Conservation (phyloP, 768 basidiomycete species). For the Tubosaeta sp. region DNA sequence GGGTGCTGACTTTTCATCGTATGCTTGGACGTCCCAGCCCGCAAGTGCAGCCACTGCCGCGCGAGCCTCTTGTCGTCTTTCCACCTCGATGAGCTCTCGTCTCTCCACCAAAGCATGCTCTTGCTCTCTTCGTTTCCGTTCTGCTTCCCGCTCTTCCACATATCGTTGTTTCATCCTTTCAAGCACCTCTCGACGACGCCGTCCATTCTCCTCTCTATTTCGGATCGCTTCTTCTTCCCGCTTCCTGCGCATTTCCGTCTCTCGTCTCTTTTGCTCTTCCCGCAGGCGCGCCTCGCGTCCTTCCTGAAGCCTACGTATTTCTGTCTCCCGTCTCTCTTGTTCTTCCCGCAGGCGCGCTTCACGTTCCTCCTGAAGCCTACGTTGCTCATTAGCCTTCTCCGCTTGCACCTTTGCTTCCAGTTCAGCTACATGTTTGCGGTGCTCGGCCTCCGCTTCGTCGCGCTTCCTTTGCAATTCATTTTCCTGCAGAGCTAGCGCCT, state of each 20-base stretch:
- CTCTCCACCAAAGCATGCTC: too few species aligned
- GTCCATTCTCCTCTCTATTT: too few species aligned
- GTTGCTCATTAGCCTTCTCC: background rate
- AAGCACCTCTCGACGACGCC: too few species aligned
- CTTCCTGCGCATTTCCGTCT: background rate
- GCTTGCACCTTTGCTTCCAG: constrained; percentile 38
- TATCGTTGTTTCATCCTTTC: too few species aligned
- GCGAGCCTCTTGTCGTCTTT: too few species aligned
- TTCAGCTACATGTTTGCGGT: constrained; percentile 37
- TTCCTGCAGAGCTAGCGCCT: constrained; percentile 11
- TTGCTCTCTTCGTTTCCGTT: too few species aligned
- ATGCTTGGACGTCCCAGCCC: too few species aligned
- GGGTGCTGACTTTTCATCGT: too few species aligned
- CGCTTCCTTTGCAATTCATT: constrained; percentile 37
- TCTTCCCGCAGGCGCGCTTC: background rate
- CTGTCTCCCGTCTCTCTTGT: background rate
- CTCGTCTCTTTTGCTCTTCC: background rate
- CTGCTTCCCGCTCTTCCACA: too few species aligned
- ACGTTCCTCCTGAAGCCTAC: background rate
- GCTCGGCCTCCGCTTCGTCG: constrained; percentile 39
- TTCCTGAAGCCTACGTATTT: background rate
- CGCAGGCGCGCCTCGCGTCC: background rate
- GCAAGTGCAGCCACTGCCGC: too few species aligned
- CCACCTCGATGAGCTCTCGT: too few species aligned
- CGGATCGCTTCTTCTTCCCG: background rate